Percentiles rank a stretch among this genome's conserved stretches.
phyloP scores from a whole-genome alignment of 2,329 filamentous ascomycete species.

The Hypoxylon sp. region DNA sequence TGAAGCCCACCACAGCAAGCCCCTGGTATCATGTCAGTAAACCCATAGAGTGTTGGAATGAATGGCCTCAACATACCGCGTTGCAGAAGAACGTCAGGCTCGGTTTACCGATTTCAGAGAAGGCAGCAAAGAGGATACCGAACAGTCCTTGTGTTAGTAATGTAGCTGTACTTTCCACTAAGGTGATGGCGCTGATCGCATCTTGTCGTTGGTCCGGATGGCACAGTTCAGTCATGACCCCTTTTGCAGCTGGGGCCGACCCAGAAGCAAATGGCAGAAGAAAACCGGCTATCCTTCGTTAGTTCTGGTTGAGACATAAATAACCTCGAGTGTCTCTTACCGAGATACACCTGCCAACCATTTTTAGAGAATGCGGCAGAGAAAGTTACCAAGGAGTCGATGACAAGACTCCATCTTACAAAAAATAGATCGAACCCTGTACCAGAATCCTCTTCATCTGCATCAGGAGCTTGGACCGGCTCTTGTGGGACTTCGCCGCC shows the following conservation, averaged over 20 bases:
- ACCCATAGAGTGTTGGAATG: background rate
- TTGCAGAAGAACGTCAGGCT: conserved; percentile 78
- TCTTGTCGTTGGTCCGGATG: conserved; percentile 73
- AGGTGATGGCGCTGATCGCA: conserved; percentile 76
- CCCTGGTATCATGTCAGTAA: conserved; percentile 56
- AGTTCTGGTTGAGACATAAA: background rate
- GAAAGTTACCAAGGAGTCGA: conserved; percentile 75
- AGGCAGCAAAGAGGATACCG: conserved; percentile 74
- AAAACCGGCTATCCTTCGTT: conserved; percentile 64
- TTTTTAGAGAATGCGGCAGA: conserved; percentile 72
- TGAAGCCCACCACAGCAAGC: conserved; percentile 67
- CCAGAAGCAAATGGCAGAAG: conserved; percentile 78
- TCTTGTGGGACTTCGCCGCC: conserved; percentile 50
- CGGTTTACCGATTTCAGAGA: conserved; percentile 71
- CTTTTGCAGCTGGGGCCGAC: conserved; percentile 78
- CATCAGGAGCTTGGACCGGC: conserved; percentile 45
- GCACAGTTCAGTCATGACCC: conserved; percentile 80
- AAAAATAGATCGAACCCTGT: conserved; percentile 75
- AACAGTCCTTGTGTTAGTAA: conserved; percentile 76
- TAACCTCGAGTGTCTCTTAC: conserved; percentile 52
- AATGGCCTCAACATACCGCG: conserved; percentile 62
- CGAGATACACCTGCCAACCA: conserved; percentile 78
- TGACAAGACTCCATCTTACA: conserved; percentile 74
- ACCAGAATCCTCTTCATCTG: conserved; percentile 51
- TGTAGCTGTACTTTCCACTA: conserved; percentile 78